A percentile compares a stretch with the other conserved stretches of the same genome.
These are phyloP conservation scores for Plasmodium gonderi DNA, from an alignment of 169 alveolate species.

Conservation along the genomic window DNA sequence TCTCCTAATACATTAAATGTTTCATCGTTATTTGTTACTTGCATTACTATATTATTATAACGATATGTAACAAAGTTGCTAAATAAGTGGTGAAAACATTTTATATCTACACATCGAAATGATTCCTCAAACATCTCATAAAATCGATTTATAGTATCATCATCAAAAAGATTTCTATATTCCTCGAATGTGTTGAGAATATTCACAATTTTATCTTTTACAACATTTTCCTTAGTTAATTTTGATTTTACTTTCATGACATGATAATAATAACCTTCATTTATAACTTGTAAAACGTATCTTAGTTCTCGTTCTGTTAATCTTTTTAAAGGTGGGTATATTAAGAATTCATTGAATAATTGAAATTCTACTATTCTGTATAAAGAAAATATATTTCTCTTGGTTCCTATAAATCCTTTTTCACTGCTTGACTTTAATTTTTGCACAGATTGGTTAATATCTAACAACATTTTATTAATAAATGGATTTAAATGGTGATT, in stretches of 20 bases:
- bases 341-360: constrained; percentile 22
- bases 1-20: background rate
- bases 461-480: constrained; percentile 26
- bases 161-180: constrained; percentile 21
- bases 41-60: constrained; percentile 1
- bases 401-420: background rate
- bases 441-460: constrained; percentile 44
- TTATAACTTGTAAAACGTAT: constrained; percentile 30
- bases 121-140: constrained; percentile 12
- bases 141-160: background rate
- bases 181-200: constrained; percentile 12
- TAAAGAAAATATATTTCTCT: constrained; percentile 1
- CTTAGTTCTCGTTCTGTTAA: constrained; percentile 12
- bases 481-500: constrained; percentile 32
- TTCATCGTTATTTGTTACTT: background rate
- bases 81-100: constrained; percentile 49
- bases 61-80: background rate
- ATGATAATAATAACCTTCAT: constrained; percentile 56
- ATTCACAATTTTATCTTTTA: background rate
- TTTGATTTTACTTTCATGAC: background rate
- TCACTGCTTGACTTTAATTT: constrained; percentile 35
- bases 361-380: constrained; percentile 47
- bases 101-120: constrained; percentile 23
- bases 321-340: constrained; percentile 70
- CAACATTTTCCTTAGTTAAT: background rate